Conservation (phyloP, 495 filamentous ascomycete species). For the Lepraria neglecta region DNA sequence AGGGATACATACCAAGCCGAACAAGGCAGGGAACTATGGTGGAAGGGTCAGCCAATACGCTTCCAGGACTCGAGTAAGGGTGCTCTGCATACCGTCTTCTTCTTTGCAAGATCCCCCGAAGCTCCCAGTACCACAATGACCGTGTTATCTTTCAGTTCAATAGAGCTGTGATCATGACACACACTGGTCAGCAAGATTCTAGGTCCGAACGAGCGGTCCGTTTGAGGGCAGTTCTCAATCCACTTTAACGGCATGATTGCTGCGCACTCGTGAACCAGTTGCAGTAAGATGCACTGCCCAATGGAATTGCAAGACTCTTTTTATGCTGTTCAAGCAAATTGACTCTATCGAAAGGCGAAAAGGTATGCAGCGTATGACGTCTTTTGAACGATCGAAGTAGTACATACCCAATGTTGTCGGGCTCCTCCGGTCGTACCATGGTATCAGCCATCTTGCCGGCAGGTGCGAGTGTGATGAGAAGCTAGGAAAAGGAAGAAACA, state of each 20-base stretch:
- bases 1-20: constrained; percentile 76
- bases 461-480: not conserved
- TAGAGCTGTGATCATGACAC: constrained; percentile 45
- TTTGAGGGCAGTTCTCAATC: not conserved
- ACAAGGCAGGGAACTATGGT: constrained; percentile 87
- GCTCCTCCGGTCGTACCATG: constrained; percentile 55
- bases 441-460: constrained; percentile 51
- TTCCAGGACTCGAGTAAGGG: not conserved
- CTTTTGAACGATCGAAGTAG: constrained; percentile 13
- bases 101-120: constrained; percentile 96
- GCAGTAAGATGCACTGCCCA: not conserved
- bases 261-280: not conserved
- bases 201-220: not conserved
- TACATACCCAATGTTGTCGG: constrained; percentile 60
- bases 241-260: not conserved
- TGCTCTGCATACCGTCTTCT: constrained; percentile 77
- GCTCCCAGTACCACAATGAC: constrained; percentile 95
- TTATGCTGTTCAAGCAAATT: not conserved
- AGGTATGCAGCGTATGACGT: constrained; percentile 5
- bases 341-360: not conserved
- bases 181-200: constrained; percentile 24
- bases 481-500: not conserved
- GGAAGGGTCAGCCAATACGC: constrained; percentile 27
- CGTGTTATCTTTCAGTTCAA: constrained; percentile 98
- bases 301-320: not conserved